Evolutionary conservation across 2,329 filamentous ascomycete species (phyloP).

Genomic region (Aureobasidium pullulans): DNA sequence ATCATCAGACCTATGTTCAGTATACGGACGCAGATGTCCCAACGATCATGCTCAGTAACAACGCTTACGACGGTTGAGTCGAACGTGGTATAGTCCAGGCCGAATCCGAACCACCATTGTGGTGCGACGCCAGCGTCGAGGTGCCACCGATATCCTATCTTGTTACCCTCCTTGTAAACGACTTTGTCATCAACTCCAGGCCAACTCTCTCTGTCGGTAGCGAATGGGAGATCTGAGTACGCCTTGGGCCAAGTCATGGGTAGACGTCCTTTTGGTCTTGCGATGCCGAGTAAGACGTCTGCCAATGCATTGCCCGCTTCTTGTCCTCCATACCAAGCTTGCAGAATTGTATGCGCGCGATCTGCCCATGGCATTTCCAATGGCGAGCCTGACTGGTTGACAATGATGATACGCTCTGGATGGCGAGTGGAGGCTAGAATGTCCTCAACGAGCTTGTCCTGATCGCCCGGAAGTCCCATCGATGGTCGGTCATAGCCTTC

Average conservation of each 20-base stretch:
- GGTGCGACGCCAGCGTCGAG: constrained; percentile 56
- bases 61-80: constrained; percentile 27
- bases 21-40: too few relatives aligned
- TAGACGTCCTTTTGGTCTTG: constrained; percentile 59
- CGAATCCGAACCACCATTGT: constrained; percentile 59
- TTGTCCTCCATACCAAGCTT: constrained; percentile 25
- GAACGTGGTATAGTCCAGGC: constrained; percentile 58
- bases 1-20: too few relatives aligned
- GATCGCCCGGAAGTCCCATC: too few relatives aligned
- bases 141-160: constrained; percentile 35
- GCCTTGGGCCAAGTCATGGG: constrained; percentile 60
- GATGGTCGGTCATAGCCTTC: too few relatives aligned
- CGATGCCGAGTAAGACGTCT: constrained; percentile 56
- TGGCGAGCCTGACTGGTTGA: too few relatives aligned
- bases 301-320: constrained; percentile 60
- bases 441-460: too few relatives aligned
- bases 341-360: too few relatives aligned
- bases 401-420: too few relatives aligned
- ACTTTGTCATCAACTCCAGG: constrained; percentile 41
- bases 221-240: constrained; percentile 61
- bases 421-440: too few relatives aligned
- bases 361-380: too few relatives aligned
- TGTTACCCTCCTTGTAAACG: too few relatives aligned
- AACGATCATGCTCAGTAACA: too few relatives aligned
- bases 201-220: constrained; percentile 53